A percentile compares a stretch with the other conserved stretches of the same genome.
Conservation (phyloP, 2,329 filamentous ascomycete genomes). For the Ophiostoma himal-ulmi region DNA sequence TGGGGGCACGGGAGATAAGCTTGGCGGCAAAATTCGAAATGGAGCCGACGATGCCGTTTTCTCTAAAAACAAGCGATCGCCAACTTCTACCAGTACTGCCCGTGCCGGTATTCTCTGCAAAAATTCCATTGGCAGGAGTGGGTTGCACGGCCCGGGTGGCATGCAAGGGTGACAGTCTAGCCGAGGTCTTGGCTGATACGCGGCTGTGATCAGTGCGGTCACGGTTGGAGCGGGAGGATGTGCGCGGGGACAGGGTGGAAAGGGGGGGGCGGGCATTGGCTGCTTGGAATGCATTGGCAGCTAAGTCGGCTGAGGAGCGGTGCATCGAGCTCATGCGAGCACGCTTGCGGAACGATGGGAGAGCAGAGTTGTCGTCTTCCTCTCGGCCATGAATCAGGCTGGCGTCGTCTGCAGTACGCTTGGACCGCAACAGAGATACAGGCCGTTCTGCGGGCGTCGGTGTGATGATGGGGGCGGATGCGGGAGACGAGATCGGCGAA, state of each 20-base stretch:
- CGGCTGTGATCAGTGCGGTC: not conserved
- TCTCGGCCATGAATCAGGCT: not conserved
- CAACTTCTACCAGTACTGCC: slow-evolving; percentile 17
- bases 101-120: not conserved
- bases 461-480: slow-evolving; percentile 27
- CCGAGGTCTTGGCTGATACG: not conserved
- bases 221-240: not conserved
- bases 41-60: slow-evolving; percentile 22
- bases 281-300: not conserved
- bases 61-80: slow-evolving; percentile 22
- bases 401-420: not conserved
- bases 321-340: not conserved
- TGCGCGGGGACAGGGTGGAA: not conserved
- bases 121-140: slow-evolving; percentile 9
- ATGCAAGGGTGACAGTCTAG: not conserved
- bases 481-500: not conserved
- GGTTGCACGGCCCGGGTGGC: slow-evolving; percentile 5
- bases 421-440: not conserved
- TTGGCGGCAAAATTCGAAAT: slow-evolving; percentile 23
- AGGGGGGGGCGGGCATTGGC: not conserved
- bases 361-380: not conserved
- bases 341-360: slow-evolving; percentile 8
- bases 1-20: slow-evolving; percentile 17
- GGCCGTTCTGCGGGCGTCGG: not conserved
- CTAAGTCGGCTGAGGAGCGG: not conserved